Base-by-base conservation (phyloP, 2,329 filamentous ascomycete genomes). In the Fusarium sterilihyphosum region DNA sequence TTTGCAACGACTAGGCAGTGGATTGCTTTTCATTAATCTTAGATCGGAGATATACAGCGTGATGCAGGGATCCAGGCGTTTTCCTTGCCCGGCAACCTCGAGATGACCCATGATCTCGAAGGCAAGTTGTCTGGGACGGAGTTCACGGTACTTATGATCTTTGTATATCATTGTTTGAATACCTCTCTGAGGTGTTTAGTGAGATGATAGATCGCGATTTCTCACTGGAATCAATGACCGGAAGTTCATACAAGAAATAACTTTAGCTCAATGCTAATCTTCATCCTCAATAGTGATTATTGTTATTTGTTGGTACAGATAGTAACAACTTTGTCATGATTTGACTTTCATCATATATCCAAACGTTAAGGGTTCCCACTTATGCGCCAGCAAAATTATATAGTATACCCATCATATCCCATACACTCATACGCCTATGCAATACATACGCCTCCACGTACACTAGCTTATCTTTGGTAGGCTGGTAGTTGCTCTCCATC, bases 401-500 rank as follows among this genome's bases (percentile, higher is more conserved):
- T 54, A 67, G 35, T 62, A 66, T 54, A 58, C 46, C 54, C 63
- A 49, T 69, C 58, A 54, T 73, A 44, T 52, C 54, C 67, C 61
- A 67, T 59, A 50, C 46, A 59, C 43, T 67, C 56, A 49, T 69
- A 56, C 56, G 60, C 64, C 50, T 65, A 64, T 63, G 50, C 54
- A 73, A 69, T 71, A 58, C 46, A 62, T 43, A 67, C 43, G 22
- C 37, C 54, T 63, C 13, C 29, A 46, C n/a, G 33, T 43, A 59
- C 26, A 20, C 53, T 43, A 65, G 24, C 37, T 84, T 73, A 85
- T 72, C 82, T 81, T 70, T 82, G 80, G 66, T 85, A 85, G 26
- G 83, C 83, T 22, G 83, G 83, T 20, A 85, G 68, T 57, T 84
- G 83, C 64, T 85, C 83, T 49, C 73, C 77, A 26, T 77, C 66